Conservation (phyloP, 148 eudicot species). For the Euryodendron excelsum region DNA sequence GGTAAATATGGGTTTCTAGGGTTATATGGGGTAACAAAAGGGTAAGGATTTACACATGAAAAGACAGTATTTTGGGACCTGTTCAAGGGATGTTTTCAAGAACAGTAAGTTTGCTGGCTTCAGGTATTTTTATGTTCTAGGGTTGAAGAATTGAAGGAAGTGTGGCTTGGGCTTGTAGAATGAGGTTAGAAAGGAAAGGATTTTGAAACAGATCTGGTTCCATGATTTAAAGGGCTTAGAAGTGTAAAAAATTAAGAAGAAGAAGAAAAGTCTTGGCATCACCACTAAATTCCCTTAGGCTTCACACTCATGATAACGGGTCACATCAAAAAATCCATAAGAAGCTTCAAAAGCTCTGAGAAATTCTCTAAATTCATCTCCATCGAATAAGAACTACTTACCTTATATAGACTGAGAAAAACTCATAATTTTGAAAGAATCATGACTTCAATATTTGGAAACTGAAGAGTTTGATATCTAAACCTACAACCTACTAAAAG, state of each 20-base stretch:
- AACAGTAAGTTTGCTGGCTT: no score
- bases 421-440: not conserved
- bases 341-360: not conserved
- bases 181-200: no score
- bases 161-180: no score
- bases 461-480: not conserved
- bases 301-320: not conserved
- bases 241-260: no score
- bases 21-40: no score
- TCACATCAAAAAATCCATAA: not conserved
- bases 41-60: no score
- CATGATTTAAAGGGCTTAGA: not conserved
- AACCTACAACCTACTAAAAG: not conserved
- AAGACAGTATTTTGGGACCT: no score
- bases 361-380: not conserved
- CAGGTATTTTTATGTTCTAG: no score
- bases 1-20: no score
- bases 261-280: no score
- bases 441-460: not conserved
- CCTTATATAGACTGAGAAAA: not conserved
- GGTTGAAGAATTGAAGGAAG: no score
- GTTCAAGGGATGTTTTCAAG: no score
- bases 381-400: not conserved
- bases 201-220: not conserved
- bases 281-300: not conserved